Evolutionary conservation across 1,139 yeast species (phyloP).

Genomic region (Debaryomycetaceae sp.): DNA sequence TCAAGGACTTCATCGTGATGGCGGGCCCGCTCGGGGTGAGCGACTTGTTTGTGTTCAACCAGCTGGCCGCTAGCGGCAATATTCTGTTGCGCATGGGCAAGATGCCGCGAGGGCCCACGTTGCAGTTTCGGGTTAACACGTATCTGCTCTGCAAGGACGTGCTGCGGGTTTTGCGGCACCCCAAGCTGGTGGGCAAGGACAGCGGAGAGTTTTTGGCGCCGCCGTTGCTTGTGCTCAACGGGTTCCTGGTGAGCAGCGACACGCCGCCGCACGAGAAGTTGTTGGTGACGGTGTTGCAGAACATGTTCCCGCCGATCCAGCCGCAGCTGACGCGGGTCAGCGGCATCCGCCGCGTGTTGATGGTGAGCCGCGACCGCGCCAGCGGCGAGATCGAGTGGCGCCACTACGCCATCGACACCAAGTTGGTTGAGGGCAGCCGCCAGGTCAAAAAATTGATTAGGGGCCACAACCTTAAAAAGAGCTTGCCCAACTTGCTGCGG

Average conservation of each 20-base stretch:
- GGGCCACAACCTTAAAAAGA: conserved; percentile 57
- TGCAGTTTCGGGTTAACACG: conserved; percentile 71
- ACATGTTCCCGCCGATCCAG: conserved; percentile 90
- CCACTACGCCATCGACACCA: conserved; percentile 87
- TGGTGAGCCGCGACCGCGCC: conserved; percentile 69
- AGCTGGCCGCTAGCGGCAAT: conserved; percentile 71
- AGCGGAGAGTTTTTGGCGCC: conserved; percentile 66
- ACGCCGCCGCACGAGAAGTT: conserved; percentile 71
- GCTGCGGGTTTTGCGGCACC: conserved; percentile 59
- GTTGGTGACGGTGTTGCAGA: conserved; percentile 86
- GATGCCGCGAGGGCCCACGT: conserved; percentile 92
- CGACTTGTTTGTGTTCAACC: conserved; percentile 83
- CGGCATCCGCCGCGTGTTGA: conserved; percentile 76
- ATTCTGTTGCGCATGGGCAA: conserved; percentile 80
- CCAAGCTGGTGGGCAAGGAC: conserved; percentile 64
- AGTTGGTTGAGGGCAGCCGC: conserved; percentile 76
- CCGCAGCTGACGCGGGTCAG: conserved; percentile 74
- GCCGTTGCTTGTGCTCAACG: conserved; percentile 88
- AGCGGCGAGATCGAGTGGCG: conserved; percentile 77
- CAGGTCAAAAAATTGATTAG: conserved; percentile 74
- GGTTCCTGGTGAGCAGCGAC: conserved; percentile 55
- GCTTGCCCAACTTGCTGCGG: conserved; percentile 67
- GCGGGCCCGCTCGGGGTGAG: conserved; percentile 95
- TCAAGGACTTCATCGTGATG: conserved; percentile 91
- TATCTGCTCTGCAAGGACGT: conserved; percentile 86